Evolutionary conservation across 2,329 filamentous ascomycete species (phyloP).

Genomic region (Fusarium torulosum): DNA sequence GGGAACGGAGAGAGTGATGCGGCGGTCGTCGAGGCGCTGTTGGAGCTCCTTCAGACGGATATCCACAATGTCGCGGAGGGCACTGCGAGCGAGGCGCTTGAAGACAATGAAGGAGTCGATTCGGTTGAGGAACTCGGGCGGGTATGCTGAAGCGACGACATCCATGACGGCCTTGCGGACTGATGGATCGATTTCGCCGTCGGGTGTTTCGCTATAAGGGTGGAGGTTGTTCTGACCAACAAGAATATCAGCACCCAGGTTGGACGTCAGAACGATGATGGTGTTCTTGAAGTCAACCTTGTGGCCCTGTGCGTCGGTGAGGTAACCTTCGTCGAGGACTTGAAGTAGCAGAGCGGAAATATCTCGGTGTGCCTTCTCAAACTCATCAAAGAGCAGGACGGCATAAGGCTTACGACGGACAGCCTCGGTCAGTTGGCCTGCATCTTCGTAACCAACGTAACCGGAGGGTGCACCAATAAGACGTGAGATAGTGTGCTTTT

Average conservation of each 20-base stretch:
- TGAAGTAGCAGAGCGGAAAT: conserved; percentile 93
- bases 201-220: conserved; percentile 70
- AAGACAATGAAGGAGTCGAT: conserved; percentile 98
- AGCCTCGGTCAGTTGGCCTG: conserved; percentile 94
- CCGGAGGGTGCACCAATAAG: conserved; percentile 94
- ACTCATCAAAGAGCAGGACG: conserved; percentile 95
- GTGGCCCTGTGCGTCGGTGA: conserved; percentile 95
- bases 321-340: conserved; percentile 94
- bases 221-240: conserved; percentile 78
- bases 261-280: conserved; percentile 95
- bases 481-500: conserved; percentile 94
- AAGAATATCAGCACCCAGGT: conserved; percentile 91
- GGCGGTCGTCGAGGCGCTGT: conserved; percentile 82
- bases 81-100: conserved; percentile 82
- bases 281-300: conserved; percentile 98
- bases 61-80: conserved; percentile 92
- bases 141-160: conserved; percentile 79
- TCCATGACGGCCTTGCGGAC: conserved; percentile 89
- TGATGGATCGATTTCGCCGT: conserved; percentile 77
- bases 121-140: conserved; percentile 95
- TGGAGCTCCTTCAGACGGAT: conserved; percentile 91
- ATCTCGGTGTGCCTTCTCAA: conserved; percentile 96
- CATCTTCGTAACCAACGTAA: conserved; percentile 97
- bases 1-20: conserved; percentile 81
- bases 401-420: conserved; percentile 96